These are phyloP conservation scores for Lepiota venenata DNA, from an alignment of 768 basidiomycete genomes.

Conservation along the genomic window DNA sequence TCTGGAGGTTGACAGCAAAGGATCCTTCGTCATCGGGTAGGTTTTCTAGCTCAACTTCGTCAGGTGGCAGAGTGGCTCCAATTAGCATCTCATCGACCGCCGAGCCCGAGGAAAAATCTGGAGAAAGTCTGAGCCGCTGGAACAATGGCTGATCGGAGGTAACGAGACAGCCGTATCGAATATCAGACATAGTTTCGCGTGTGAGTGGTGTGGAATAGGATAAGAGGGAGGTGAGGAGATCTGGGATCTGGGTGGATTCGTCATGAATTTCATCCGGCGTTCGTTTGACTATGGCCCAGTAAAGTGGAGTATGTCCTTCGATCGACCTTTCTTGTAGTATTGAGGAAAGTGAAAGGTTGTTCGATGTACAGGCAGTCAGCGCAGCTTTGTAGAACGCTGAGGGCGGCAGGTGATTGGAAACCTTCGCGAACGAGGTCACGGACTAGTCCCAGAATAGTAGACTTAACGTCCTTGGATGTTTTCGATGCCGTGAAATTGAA, in stretches of 20 bases:
- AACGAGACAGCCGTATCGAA: slow-evolving; percentile 64
- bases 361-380: slow-evolving; percentile 52
- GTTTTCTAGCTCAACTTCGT: slow-evolving; percentile 55
- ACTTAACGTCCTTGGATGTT: slow-evolving; percentile 45
- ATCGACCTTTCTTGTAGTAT: slow-evolving; percentile 62
- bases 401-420: slow-evolving; percentile 25
- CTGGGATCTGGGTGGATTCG: slow-evolving; percentile 27
- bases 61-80: slow-evolving; percentile 40
- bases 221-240: slow-evolving; percentile 49
- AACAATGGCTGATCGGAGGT: slow-evolving; percentile 60
- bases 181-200: slow-evolving; percentile 47
- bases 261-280: slow-evolving; percentile 33
- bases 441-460: slow-evolving; percentile 50
- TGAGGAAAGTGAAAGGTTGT: slow-evolving; percentile 46
- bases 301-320: slow-evolving; percentile 63
- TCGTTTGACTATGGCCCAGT: slow-evolving; percentile 71
- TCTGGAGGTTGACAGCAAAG: slow-evolving; percentile 50
- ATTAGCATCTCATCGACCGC: slow-evolving; percentile 52
- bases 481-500: slow-evolving; percentile 32
- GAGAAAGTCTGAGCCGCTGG: slow-evolving; percentile 52
- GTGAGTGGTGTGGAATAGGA: slow-evolving; percentile 45
- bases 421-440: slow-evolving; percentile 51
- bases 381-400: slow-evolving; percentile 57
- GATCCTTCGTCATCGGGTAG: slow-evolving; percentile 43
- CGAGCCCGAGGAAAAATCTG: slow-evolving; percentile 47